A percentile compares a stretch with the other conserved stretches of the same genome.
Conservation (phyloP, 148 eudicot genomes). For the Selenicereus undatus region DNA sequence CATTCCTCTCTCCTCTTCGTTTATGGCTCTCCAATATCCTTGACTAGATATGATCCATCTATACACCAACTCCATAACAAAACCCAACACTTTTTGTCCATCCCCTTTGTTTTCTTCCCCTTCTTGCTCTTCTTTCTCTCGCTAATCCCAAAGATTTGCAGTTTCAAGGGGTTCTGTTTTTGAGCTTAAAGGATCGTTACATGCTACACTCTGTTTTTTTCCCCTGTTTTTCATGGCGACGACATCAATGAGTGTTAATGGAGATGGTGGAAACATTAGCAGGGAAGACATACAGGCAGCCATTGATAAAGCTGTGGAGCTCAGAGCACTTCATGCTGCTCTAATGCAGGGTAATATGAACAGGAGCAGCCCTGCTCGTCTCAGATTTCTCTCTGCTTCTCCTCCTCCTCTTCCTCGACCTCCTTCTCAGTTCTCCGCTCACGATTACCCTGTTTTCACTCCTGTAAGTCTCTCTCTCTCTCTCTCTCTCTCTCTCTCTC, state of each 20-base stretch:
- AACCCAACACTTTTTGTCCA: conserved; percentile 33
- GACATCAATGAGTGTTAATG: conserved; percentile 11
- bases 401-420: conserved; percentile 37
- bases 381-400: conserved; percentile 39
- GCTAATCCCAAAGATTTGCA: conserved; percentile 18
- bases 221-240: conserved; percentile 35
- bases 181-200: not conserved
- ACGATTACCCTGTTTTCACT: conserved; percentile 92
- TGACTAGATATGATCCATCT: conserved; percentile 35
- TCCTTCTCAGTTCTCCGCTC: conserved; percentile 54
- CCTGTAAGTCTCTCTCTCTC: conserved; percentile 53
- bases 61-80: conserved; percentile 19
- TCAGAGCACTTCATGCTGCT: conserved; percentile 84
- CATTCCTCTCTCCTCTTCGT: conserved; percentile 15
- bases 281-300: conserved; percentile 63
- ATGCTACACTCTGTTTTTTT: not conserved
- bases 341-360: conserved; percentile 38
- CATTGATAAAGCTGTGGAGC: conserved; percentile 81
- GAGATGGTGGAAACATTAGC: conserved; percentile 19
- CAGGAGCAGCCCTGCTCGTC: conserved; percentile 39
- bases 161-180: conserved; percentile 10
- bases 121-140: not conserved
- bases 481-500: not conserved
- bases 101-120: conserved; percentile 19
- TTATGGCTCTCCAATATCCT: conserved; percentile 37